Base-by-base conservation (phyloP, 2,329 filamentous ascomycete genomes). In the Aspergillus fijiensis region DNA sequence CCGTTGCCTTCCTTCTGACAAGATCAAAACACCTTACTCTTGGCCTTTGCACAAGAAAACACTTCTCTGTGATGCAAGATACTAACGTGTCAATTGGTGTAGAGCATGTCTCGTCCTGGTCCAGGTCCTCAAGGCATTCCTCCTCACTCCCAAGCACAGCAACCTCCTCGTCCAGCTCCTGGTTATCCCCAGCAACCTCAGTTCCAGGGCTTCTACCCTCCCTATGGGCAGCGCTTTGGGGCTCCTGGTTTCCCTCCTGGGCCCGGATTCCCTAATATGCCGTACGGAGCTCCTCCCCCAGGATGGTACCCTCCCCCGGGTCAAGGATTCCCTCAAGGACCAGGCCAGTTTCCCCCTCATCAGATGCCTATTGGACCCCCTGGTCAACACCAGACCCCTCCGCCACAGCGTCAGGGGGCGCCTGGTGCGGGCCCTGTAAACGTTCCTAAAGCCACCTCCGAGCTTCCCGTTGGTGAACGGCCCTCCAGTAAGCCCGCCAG, bases 1-100 rank as follows among this genome's bases (percentile, higher is more conserved):
- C 93, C 92, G 93, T 96, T 97, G 93, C 92, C 93, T 97, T 97
- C 93, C 93, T 97, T 96, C 92, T 97, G 92, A 96, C 87, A 73
- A 56, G 69, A 75, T 68, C 69, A 68, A 58, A 57, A 49, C 52
- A 58, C 64, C 52, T 33, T 59, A 57, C 23, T 50, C 55, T 61
- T 55, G 29, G 57, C 56, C 57, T 51, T 51, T 57, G 29, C 51
- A n/a, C 14, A 47, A 48, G 21, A 52, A 16, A 16, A 45, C 39
- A 21, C 27, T 23, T 47, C 19, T 52, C 48, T 48, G 2, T 39
- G 4, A 49, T 31, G 27, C 19, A 58, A 39, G 52, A 53, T 47
- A 33, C 57, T 57, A 66, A 57, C 61, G 69, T 72, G 54, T 71
- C 64, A 62, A 23, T n/a, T 48, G 35, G 60, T 65, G 67, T 63